Percentiles rank a stretch among this genome's conserved stretches.
Conservation (phyloP, 495 filamentous ascomycete species). For the Lophium mytilinum region DNA sequence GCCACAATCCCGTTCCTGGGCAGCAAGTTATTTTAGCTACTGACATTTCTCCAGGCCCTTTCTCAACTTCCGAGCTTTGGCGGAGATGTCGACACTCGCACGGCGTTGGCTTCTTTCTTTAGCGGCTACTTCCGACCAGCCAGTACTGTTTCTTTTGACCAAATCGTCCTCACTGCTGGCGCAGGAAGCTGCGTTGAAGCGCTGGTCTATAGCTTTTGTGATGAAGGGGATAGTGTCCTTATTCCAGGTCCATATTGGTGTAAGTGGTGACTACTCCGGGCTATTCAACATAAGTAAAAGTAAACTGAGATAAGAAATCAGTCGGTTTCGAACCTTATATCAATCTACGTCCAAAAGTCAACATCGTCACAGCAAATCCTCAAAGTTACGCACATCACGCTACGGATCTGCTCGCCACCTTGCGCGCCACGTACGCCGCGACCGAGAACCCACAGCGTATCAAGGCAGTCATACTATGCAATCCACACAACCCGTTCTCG, state of each 20-base stretch:
- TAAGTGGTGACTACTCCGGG: not conserved
- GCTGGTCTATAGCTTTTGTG: conserved; percentile 16
- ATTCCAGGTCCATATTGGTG: conserved; percentile 20
- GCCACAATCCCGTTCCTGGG: no score
- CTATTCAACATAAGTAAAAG: no score
- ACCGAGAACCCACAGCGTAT: conserved; percentile 26
- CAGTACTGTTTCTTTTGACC: conserved; percentile 6
- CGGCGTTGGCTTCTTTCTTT: conserved; percentile 11
- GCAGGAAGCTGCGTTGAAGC: conserved; percentile 12
- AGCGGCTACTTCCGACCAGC: conserved; percentile 15
- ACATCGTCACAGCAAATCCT: conserved; percentile 15
- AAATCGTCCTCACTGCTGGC: conserved; percentile 17
- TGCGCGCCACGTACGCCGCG: conserved; percentile 16
- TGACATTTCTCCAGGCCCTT: no score
- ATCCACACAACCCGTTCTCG: conserved; percentile 56
- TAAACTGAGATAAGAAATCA: not conserved
- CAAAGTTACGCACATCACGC: conserved; percentile 18
- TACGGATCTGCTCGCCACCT: conserved; percentile 14
- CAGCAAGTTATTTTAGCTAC: no score
- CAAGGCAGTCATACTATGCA: conserved; percentile 46
- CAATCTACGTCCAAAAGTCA: conserved; percentile 11
- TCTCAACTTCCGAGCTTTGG: not conserved
- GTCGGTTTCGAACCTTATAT: conserved; percentile 12
- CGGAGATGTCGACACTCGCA: conserved; percentile 5
- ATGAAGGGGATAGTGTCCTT: conserved; percentile 21